phyloP scores from a whole-genome alignment of 495 filamentous ascomycete genomes.

The Cairneyella variabilis region DNA sequence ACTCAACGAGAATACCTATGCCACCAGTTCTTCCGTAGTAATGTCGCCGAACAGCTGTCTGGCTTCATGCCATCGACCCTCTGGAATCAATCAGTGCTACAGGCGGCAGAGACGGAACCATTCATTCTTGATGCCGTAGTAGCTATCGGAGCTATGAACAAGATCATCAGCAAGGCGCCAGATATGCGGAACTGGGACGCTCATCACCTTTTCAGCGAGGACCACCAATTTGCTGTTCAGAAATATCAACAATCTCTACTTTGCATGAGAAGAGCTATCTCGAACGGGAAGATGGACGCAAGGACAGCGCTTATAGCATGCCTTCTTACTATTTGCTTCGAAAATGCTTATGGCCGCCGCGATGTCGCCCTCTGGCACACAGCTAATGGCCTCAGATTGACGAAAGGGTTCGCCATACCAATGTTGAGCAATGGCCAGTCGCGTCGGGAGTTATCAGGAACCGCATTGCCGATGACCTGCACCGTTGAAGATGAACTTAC shows the following conservation, averaged over 20 bases:
- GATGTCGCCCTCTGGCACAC: background rate
- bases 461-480: background rate
- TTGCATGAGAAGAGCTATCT: background rate
- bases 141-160: constrained; percentile 2
- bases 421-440: background rate
- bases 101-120: background rate
- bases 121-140: background rate
- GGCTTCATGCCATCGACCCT: background rate
- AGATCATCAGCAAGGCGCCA: background rate
- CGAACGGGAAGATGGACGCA: background rate
- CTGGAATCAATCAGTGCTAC: background rate
- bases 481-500: background rate
- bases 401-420: background rate
- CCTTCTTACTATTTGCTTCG: background rate
- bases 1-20: background rate
- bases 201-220: background rate
- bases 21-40: background rate
- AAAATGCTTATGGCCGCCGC: background rate
- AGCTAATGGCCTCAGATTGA: background rate
- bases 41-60: background rate
- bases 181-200: background rate
- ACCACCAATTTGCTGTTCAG: background rate
- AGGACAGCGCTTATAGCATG: background rate
- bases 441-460: background rate
- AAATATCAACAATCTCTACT: background rate